Evolutionary conservation across 176 grass and related monocot species (phyloP).

Genomic region (Oryza nivara): DNA sequence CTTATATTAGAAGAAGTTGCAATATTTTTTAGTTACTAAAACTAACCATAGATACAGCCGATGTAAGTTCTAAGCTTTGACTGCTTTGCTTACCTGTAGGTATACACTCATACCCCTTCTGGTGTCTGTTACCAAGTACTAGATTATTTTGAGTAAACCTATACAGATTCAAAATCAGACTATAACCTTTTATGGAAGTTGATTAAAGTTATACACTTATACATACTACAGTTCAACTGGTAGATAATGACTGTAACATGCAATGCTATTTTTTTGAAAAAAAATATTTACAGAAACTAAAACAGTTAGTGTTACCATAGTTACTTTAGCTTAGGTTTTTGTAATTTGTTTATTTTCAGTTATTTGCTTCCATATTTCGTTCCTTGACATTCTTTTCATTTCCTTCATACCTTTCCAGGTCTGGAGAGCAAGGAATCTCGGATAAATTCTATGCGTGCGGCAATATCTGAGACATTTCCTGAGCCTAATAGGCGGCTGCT

Average conservation of each 20-base stretch:
- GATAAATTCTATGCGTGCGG: constrained; percentile 88
- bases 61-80: neutral
- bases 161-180: constrained; percentile 1
- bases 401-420: constrained; percentile 55
- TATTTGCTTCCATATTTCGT: constrained; percentile 27
- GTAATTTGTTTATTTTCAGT: constrained; percentile 18
- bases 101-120: neutral
- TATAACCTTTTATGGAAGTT: neutral
- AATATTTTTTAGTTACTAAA: constrained; percentile 12
- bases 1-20: neutral
- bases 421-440: constrained; percentile 84
- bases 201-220: constrained; percentile 9
- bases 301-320: constrained; percentile 9
- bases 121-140: neutral
- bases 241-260: constrained; percentile 4
- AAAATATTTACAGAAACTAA: neutral
- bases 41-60: neutral
- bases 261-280: neutral
- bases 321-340: constrained; percentile 14
- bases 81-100: constrained; percentile 12
- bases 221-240: constrained; percentile 1
- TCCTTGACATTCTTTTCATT: constrained; percentile 37
- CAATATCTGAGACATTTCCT: constrained; percentile 89
- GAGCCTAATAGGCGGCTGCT: constrained; percentile 90
- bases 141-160: constrained; percentile 6